Percentiles rank a stretch among this genome's conserved stretches.
Conservation (phyloP, 1,284 basidiomycete species). For the Paramarasmius palmivorus region DNA sequence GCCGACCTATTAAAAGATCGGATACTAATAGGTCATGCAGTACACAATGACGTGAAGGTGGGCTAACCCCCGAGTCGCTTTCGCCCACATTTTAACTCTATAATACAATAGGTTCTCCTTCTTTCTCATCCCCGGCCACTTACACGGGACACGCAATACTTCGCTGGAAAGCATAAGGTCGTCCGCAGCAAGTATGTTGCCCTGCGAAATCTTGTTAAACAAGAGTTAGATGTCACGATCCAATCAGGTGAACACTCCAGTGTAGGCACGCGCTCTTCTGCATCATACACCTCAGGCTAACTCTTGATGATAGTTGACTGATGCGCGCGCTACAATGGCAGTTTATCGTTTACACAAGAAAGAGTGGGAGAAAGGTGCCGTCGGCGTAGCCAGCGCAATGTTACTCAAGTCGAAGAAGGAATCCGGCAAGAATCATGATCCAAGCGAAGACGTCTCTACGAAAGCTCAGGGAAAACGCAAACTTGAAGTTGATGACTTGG, state of each 20-base stretch:
- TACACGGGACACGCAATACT: slow-evolving; percentile 83
- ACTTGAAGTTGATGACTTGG: slow-evolving; percentile 14
- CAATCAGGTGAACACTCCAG: slow-evolving; percentile 89
- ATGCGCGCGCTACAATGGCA: slow-evolving; percentile 96
- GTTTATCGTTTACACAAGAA: slow-evolving; percentile 87
- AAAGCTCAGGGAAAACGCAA: slow-evolving; percentile 20
- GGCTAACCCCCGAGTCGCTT: background rate
- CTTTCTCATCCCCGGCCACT: slow-evolving; percentile 85
- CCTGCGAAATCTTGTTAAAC: slow-evolving; percentile 79
- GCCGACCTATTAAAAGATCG: slow-evolving; percentile 79
- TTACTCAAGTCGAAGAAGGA: slow-evolving; percentile 3
- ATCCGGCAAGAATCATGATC: slow-evolving; percentile 6
- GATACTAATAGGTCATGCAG: slow-evolving; percentile 91
- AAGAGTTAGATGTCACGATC: slow-evolving; percentile 83
- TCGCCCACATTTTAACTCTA: background rate
- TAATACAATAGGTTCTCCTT: slow-evolving; percentile 66
- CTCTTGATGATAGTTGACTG: slow-evolving; percentile 35
- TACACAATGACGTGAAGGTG: slow-evolving; percentile 90
- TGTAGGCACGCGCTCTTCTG: slow-evolving; percentile 41
- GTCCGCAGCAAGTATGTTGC: slow-evolving; percentile 70
- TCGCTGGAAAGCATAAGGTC: slow-evolving; percentile 57
- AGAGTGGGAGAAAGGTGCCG: slow-evolving; percentile 73
- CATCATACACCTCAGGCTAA: background rate
- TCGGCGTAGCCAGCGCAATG: slow-evolving; percentile 26
- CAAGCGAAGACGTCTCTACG: slow-evolving; percentile 15